Percentiles rank a stretch among this genome's conserved stretches.
These are phyloP conservation scores for Lyophyllum semitale DNA, from an alignment of 768 basidiomycete genomes.

Conservation along the genomic window DNA sequence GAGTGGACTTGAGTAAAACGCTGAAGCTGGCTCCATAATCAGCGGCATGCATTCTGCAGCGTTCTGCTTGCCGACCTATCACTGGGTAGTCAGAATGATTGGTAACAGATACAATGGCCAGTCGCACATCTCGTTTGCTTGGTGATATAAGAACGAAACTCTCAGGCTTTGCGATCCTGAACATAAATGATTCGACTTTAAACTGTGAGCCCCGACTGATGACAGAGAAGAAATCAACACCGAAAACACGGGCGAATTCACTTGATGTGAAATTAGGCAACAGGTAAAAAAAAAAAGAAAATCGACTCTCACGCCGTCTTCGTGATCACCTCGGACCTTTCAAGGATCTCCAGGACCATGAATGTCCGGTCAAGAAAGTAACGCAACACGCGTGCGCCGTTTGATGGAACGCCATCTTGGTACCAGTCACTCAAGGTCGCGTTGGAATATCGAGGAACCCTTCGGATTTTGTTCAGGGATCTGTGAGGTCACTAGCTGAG, in stretches of 20 bases:
- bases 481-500: background rate
- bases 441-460: slow-evolving; percentile 75
- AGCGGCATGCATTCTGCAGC: slow-evolving; percentile 96
- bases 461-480: slow-evolving; percentile 27
- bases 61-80: slow-evolving; percentile 91
- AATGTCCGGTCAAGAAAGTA: slow-evolving; percentile 68
- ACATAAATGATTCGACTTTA: slow-evolving; percentile 99
- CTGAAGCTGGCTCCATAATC: slow-evolving; percentile 92
- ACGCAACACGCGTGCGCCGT: slow-evolving; percentile 53
- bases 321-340: slow-evolving; percentile 78
- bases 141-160: slow-evolving; percentile 90
- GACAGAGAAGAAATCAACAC: slow-evolving; percentile 96
- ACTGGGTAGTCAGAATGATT: slow-evolving; percentile 1
- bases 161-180: slow-evolving; percentile 95
- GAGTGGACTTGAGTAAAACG: slow-evolving; percentile 90
- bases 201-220: slow-evolving; percentile 95
- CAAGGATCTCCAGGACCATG: slow-evolving; percentile 78
- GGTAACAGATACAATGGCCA: background rate
- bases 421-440: slow-evolving; percentile 71
- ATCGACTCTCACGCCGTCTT: slow-evolving; percentile 77
- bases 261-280: slow-evolving; percentile 39
- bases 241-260: slow-evolving; percentile 96
- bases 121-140: slow-evolving; percentile 75
- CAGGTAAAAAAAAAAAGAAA: background rate
- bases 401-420: slow-evolving; percentile 55